These are phyloP conservation scores for Boletus rubroflammeus DNA, from an alignment of 768 basidiomycete species.

Conservation along the genomic window DNA sequence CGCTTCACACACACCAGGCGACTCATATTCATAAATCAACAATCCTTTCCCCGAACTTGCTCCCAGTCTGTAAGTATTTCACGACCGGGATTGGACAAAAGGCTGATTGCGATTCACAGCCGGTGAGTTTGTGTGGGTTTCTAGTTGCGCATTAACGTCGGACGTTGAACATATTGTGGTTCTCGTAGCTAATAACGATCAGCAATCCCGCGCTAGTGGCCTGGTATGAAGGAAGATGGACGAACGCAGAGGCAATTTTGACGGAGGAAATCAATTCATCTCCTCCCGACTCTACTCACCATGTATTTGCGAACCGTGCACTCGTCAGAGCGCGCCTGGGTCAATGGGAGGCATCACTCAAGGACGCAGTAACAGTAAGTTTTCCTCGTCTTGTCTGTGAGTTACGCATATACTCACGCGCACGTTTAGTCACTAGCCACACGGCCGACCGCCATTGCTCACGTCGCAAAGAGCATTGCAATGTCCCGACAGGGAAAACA, in stretches of 20 bases:
- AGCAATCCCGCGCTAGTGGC: background rate
- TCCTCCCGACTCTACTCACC: background rate
- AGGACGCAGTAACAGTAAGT: background rate
- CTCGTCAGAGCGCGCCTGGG: background rate
- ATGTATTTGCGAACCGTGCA: background rate
- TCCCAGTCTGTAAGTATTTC: too few species aligned
- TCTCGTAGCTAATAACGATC: background rate
- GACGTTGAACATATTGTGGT: background rate
- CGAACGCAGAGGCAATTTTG: background rate
- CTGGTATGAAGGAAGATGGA: background rate
- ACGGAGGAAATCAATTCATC: background rate
- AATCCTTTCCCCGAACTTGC: too few species aligned
- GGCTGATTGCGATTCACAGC: too few species aligned
- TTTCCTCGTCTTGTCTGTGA: background rate
- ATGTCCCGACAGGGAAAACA: background rate
- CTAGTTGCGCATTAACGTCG: too few species aligned
- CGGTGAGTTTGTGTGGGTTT: too few species aligned
- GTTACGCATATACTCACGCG: background rate
- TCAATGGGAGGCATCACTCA: background rate
- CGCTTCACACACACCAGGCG: too few species aligned
- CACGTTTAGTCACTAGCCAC: background rate
- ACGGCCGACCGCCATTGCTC: background rate
- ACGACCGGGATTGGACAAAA: too few species aligned
- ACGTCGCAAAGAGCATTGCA: too few species aligned
- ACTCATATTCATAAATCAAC: too few species aligned